These are phyloP conservation scores for Trebouxiophyceae sp. DNA, from an alignment of 163 green algal genomes.

Conservation along the genomic window DNA sequence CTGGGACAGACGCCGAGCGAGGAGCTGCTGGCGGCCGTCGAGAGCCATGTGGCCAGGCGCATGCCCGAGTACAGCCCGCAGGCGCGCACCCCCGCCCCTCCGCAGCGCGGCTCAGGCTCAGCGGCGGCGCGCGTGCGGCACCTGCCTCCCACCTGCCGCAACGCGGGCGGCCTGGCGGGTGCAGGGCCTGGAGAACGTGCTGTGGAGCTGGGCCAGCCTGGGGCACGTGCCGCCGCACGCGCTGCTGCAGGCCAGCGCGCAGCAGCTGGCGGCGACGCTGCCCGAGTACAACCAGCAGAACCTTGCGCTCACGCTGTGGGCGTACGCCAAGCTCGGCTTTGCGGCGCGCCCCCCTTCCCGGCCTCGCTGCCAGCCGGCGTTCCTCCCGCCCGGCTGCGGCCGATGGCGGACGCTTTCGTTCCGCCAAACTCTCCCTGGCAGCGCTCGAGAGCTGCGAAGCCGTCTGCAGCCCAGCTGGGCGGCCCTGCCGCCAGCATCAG, in stretches of 20 bases:
- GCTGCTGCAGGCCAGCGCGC: slow-evolving; percentile 2
- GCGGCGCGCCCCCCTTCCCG: too few relatives aligned
- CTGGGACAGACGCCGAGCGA: neutral
- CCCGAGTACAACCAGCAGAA: slow-evolving; percentile 28
- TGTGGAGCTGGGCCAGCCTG: slow-evolving; percentile 25
- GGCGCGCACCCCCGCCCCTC: too few relatives aligned
- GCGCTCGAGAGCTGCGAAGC: too few relatives aligned
- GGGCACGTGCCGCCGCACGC: slow-evolving; percentile 11
- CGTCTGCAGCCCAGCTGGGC: too few relatives aligned
- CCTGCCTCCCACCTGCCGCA: too few relatives aligned
- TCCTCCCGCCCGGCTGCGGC: slow-evolving; percentile 8
- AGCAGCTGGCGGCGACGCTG: slow-evolving; percentile 12
- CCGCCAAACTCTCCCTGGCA: neutral
- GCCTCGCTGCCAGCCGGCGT: too few relatives aligned
- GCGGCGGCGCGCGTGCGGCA: too few relatives aligned
- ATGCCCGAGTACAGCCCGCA: neutral
- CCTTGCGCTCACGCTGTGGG: slow-evolving; percentile 23
- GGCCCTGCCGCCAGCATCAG: too few relatives aligned
- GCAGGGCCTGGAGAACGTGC: slow-evolving; percentile 16
- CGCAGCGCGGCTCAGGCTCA: too few relatives aligned
- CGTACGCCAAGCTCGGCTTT: slow-evolving; percentile 26
- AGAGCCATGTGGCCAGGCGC: neutral
- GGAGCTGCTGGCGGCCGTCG: neutral
- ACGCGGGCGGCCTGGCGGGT: too few relatives aligned
- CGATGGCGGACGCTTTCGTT: neutral